phyloP scores from a whole-genome alignment of 768 basidiomycete genomes.

The Boletus tylopilopsis region DNA sequence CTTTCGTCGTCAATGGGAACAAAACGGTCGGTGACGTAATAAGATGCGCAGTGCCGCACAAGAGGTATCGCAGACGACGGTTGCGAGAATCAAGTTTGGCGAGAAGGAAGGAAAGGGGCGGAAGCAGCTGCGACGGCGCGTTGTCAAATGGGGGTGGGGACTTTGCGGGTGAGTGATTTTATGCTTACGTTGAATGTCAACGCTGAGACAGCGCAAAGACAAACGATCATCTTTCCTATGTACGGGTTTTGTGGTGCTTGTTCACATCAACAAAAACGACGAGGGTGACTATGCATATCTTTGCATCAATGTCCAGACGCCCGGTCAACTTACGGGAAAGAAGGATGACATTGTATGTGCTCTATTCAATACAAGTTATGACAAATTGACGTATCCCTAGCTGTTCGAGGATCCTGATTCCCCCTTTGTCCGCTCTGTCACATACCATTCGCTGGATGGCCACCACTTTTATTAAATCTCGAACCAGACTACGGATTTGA shows the following conservation, averaged over 20 bases:
- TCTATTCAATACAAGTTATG: not conserved
- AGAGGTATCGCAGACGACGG: slow-evolving; percentile 74
- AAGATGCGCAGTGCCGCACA: slow-evolving; percentile 87
- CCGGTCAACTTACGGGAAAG: slow-evolving; percentile 94
- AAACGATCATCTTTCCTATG: slow-evolving; percentile 88
- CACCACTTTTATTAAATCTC: slow-evolving; percentile 86
- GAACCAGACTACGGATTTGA: slow-evolving; percentile 91
- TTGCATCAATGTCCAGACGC: slow-evolving; percentile 97
- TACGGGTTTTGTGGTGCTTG: slow-evolving; percentile 95
- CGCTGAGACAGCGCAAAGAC: slow-evolving; percentile 47
- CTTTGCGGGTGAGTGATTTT: slow-evolving; percentile 58
- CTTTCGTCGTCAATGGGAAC: slow-evolving; percentile 65
- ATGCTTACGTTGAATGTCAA: slow-evolving; percentile 1
- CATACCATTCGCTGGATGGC: slow-evolving; percentile 86
- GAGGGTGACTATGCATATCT: slow-evolving; percentile 94
- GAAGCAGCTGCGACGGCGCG: slow-evolving; percentile 92
- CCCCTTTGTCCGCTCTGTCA: slow-evolving; percentile 92
- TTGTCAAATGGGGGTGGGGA: slow-evolving; percentile 81
- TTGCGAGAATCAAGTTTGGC: slow-evolving; percentile 65
- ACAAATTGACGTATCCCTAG: slow-evolving; percentile 35
- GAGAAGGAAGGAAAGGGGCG: slow-evolving; percentile 90
- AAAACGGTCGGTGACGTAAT: slow-evolving; percentile 77
- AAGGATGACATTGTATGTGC: slow-evolving; percentile 96
- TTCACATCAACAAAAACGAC: slow-evolving; percentile 98
- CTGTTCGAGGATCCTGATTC: slow-evolving; percentile 96